A percentile compares a stretch with the other conserved stretches of the same genome.
phyloP scores from a whole-genome alignment of 2,329 filamentous ascomycete species.

The Calonectria hongkongensis region DNA sequence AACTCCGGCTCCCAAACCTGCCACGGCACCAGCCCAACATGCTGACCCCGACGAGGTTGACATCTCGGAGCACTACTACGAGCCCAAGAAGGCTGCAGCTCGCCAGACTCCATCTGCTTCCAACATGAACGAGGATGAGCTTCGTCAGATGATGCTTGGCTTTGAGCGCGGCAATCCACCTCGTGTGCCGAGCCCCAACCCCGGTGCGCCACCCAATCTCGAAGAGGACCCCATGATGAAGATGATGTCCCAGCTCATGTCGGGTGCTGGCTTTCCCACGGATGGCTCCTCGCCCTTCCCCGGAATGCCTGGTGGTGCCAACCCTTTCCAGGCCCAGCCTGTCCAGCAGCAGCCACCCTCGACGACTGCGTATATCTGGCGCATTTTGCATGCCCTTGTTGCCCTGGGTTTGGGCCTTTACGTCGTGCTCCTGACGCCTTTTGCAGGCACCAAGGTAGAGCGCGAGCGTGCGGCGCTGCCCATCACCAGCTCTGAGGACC shows the following conservation, averaged over 20 bases:
- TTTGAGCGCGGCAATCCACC: constrained; percentile 63
- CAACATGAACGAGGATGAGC: constrained; percentile 73
- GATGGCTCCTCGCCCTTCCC: constrained; percentile 59
- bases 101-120: constrained; percentile 57
- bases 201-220: constrained; percentile 46
- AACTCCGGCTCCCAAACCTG: constrained; percentile 54
- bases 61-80: constrained; percentile 84
- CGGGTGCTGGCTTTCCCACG: constrained; percentile 58
- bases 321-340: constrained; percentile 57
- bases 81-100: constrained; percentile 66
- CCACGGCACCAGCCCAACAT: constrained; percentile 61
- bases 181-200: constrained; percentile 52
- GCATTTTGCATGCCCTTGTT: constrained; percentile 83
- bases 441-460: constrained; percentile 79
- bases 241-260: constrained; percentile 85
- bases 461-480: constrained; percentile 67
- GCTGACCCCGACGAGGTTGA: constrained; percentile 85
- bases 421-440: constrained; percentile 80
- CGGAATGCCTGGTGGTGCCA: constrained; percentile 61
- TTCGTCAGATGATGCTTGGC: constrained; percentile 79
- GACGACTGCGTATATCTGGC: constrained; percentile 75
- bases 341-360: constrained; percentile 54
- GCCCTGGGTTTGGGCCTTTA: constrained; percentile 82
- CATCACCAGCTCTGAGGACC: constrained; percentile 50
- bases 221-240: constrained; percentile 69